Conservation (phyloP, 495 filamentous ascomycete species). For the Penicillium verhagenii region DNA sequence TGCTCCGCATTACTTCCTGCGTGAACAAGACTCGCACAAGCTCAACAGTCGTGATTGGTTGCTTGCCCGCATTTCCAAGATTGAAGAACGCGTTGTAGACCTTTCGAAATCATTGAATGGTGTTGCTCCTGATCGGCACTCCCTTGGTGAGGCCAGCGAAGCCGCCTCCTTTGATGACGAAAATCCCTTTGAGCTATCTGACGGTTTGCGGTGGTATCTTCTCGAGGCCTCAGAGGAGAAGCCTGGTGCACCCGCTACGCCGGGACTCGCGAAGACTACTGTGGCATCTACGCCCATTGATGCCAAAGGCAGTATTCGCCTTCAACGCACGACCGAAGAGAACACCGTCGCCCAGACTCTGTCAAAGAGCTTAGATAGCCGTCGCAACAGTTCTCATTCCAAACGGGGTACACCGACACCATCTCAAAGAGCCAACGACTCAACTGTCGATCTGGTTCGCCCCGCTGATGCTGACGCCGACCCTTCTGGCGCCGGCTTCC, state of each 20-base stretch:
- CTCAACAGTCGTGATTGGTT: constrained; percentile 86
- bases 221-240: constrained; percentile 94
- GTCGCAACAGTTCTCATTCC: constrained; percentile 79
- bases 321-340: constrained; percentile 54
- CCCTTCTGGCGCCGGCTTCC: constrained; percentile 14
- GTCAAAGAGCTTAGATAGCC: constrained; percentile 83
- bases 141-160: constrained; percentile 54
- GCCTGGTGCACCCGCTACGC: constrained; percentile 87
- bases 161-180: constrained; percentile 77
- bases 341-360: constrained; percentile 71
- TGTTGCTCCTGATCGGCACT: constrained; percentile 54
- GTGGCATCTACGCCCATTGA: constrained; percentile 87
- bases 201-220: constrained; percentile 94
- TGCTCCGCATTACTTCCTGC: constrained; percentile 93
- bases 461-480: constrained; percentile 30
- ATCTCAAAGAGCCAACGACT: constrained; percentile 35
- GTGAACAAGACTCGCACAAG: constrained; percentile 87
- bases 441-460: constrained; percentile 36
- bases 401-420: constrained; percentile 57
- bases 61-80: constrained; percentile 85
- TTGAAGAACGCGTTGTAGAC: constrained; percentile 93
- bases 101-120: constrained; percentile 72
- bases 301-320: constrained; percentile 68
- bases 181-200: constrained; percentile 95
- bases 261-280: constrained; percentile 83